Evolutionary conservation across 169 alveolate genomes (phyloP).

Genomic region (Cyclospora cayetanensis): DNA sequence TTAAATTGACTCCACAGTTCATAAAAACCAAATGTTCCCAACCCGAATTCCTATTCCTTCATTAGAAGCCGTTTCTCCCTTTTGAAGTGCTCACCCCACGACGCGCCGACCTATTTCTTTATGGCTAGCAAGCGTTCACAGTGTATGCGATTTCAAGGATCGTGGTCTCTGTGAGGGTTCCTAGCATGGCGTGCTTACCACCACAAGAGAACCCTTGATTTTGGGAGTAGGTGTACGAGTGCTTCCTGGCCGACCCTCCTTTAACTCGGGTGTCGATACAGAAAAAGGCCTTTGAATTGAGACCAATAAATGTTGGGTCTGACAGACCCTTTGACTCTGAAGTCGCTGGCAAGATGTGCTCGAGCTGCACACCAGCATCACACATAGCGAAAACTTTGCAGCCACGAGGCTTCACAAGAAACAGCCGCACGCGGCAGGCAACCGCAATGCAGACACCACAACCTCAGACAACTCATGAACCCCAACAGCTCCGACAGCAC

Average conservation of each 20-base stretch:
- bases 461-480: too few relatives aligned
- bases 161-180: not conserved
- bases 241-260: constrained; percentile 62
- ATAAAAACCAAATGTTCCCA: too few relatives aligned
- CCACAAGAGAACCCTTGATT: constrained; percentile 75
- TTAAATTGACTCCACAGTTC: too few relatives aligned
- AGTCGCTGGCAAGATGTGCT: constrained; percentile 74
- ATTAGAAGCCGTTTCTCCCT: too few relatives aligned
- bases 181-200: not conserved
- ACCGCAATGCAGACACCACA: too few relatives aligned
- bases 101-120: too few relatives aligned
- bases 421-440: too few relatives aligned
- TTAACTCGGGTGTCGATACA: constrained; percentile 78
- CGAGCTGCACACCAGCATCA: constrained; percentile 49
- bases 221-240: constrained; percentile 73
- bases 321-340: constrained; percentile 69
- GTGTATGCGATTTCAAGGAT: not conserved
- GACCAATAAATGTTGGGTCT: constrained; percentile 70
- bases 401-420: too few relatives aligned
- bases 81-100: too few relatives aligned
- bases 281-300: constrained; percentile 75
- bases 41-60: too few relatives aligned
- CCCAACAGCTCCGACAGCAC: too few relatives aligned
- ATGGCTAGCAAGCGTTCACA: not conserved
- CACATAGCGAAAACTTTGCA: too few relatives aligned